Base-by-base conservation (phyloP, 2,329 filamentous ascomycete species). In the Zarea fungicola region DNA sequence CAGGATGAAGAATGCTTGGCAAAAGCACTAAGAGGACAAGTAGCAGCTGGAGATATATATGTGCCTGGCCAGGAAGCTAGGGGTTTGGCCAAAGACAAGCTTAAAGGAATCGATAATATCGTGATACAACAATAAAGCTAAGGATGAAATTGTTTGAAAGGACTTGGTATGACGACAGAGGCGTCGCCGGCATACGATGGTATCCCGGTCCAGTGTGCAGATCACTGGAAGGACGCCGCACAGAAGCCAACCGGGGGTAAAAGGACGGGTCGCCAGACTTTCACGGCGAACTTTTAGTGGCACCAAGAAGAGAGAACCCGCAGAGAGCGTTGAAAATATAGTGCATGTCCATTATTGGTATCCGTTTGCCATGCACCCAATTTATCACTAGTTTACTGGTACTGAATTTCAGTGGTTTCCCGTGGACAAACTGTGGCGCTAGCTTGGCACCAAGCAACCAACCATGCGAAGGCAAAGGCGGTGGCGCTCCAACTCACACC, bases 91-190 rank as follows among this genome's bases (percentile, higher is more conserved):
- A n/a, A n/a, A n/a, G n/a, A n/a, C n/a, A n/a, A n/a, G n/a, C n/a
- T n/a, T 16, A 23, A 39, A 31, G 35, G 21, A 36, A 16, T 16
- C 9, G n/a, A 21, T 19, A 19, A 18, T 3, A 40, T 5, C 11
- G 35, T 25, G 26, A 23, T 10, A 10, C 22, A 18, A 31, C 14
- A 31, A 21, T 13, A 21, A 42, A 35, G 32, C 37, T 2, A 35
- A 10, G 19, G 34, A 42, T n/a, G n/a, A n/a, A n/a, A n/a, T n/a
- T n/a, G n/a, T n/a, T n/a, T n/a, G n/a, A n/a, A n/a, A n/a, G n/a
- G n/a, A n/a, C n/a, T n/a, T n/a, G 31, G 14, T 34, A 48, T 48
- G 45, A 42, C 45, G 45, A 42, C 37, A 42, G 19, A 42, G 44
- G 45, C 45, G 28, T 42, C 13, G n/a, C n/a, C n/a, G n/a, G n/a